Evolutionary conservation across 1,284 basidiomycete species (phyloP).

Genomic region (Cutaneotrichosporon cutaneum): DNA sequence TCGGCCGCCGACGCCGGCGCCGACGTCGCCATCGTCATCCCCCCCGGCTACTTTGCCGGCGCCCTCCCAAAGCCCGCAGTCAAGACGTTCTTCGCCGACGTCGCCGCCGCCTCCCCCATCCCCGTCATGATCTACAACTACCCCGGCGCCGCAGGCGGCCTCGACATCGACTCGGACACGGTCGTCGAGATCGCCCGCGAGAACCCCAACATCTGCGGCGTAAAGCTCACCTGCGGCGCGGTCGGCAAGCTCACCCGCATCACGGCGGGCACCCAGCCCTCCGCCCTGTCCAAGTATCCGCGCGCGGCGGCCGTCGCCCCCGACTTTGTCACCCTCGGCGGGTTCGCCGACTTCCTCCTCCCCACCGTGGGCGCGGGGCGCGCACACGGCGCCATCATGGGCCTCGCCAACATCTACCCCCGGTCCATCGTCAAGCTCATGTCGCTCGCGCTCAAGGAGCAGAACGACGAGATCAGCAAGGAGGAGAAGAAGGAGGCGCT

Average conservation of each 20-base stretch:
- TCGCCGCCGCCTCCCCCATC: slow-evolving; percentile 73
- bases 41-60: slow-evolving; percentile 80
- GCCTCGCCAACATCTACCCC: slow-evolving; percentile 74
- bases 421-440: slow-evolving; percentile 64
- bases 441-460: slow-evolving; percentile 58
- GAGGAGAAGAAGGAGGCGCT: slow-evolving; percentile 69
- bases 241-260: slow-evolving; percentile 87
- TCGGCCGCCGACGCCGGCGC: slow-evolving; percentile 78
- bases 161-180: slow-evolving; percentile 81
- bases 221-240: slow-evolving; percentile 86
- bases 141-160: slow-evolving; percentile 76
- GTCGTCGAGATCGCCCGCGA: slow-evolving; percentile 71
- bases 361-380: slow-evolving; percentile 61
- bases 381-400: slow-evolving; percentile 77
- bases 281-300: slow-evolving; percentile 63
- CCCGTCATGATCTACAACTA: slow-evolving; percentile 90
- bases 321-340: slow-evolving; percentile 71
- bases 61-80: slow-evolving; percentile 67
- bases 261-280: slow-evolving; percentile 64
- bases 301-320: slow-evolving; percentile 57
- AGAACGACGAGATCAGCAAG: slow-evolving; percentile 56
- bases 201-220: slow-evolving; percentile 62
- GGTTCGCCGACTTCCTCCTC: slow-evolving; percentile 73
- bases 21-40: slow-evolving; percentile 78
- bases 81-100: slow-evolving; percentile 73